Conservation (phyloP, 2,329 filamentous ascomycete species). For the Xylaria multiplex region DNA sequence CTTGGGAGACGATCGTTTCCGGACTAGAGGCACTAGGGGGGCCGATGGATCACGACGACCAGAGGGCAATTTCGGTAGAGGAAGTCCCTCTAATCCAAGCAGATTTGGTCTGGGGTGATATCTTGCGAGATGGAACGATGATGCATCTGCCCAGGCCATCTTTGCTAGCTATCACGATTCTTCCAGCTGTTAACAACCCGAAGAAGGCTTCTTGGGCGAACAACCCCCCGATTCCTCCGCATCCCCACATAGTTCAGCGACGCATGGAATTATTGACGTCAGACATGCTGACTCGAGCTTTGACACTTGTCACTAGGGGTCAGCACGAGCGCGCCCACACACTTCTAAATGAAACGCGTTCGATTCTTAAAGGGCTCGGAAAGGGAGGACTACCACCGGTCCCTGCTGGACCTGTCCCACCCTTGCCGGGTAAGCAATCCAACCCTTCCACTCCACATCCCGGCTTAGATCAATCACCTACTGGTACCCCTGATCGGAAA, state of each 20-base stretch:
- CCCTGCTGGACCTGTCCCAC: slow-evolving; percentile 43
- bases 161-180: slow-evolving; percentile 93
- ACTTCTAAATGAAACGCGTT: slow-evolving; percentile 89
- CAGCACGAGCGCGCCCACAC: slow-evolving; percentile 96
- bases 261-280: slow-evolving; percentile 98
- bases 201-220: slow-evolving; percentile 73
- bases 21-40: slow-evolving; percentile 93
- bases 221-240: slow-evolving; percentile 87
- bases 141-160: slow-evolving; percentile 90
- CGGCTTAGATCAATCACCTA: slow-evolving; percentile 57
- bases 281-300: slow-evolving; percentile 93
- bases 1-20: slow-evolving; percentile 97
- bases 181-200: slow-evolving; percentile 73
- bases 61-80: slow-evolving; percentile 85
- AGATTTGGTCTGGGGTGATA: slow-evolving; percentile 91
- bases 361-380: slow-evolving; percentile 93
- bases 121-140: slow-evolving; percentile 86
- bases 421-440: slow-evolving; percentile 52
- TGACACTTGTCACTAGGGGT: slow-evolving; percentile 88
- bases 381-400: slow-evolving; percentile 94
- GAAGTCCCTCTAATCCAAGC: slow-evolving; percentile 96
- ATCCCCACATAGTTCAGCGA: slow-evolving; percentile 92
- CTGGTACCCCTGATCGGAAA: slow-evolving; percentile 63
- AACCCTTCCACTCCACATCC: slow-evolving; percentile 62
- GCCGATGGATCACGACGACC: slow-evolving; percentile 84